Percentiles rank a stretch among this genome's conserved stretches.
phyloP scores from a whole-genome alignment of 2,329 filamentous ascomycete genomes.

The Pseudocercospora eumusae region DNA sequence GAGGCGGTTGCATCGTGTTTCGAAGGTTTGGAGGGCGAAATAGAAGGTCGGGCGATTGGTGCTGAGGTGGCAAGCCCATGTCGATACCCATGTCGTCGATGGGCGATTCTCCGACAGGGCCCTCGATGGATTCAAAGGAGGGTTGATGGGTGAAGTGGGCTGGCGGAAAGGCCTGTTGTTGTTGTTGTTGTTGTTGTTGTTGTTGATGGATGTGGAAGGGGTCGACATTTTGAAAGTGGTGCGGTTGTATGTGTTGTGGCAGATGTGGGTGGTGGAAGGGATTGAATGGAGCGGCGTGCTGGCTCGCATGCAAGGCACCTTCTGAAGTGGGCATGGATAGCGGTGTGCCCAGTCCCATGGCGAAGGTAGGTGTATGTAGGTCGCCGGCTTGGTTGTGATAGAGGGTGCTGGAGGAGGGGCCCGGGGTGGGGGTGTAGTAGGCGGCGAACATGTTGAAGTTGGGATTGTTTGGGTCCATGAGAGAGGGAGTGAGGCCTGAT shows the following conservation, averaged over 20 bases:
- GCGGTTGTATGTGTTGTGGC: constrained; percentile 59
- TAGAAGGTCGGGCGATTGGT: constrained; percentile 61
- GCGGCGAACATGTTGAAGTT: constrained; percentile 77
- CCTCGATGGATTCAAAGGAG: constrained; percentile 74
- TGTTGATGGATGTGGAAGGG: constrained; percentile 63
- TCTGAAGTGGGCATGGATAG: constrained; percentile 76
- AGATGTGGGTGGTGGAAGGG: constrained; percentile 66
- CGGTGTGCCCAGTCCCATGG: constrained; percentile 68
- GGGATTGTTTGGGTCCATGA: constrained; percentile 73
- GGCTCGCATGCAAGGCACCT: constrained; percentile 61
- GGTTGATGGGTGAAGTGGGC: constrained; percentile 80
- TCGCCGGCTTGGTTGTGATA: constrained; percentile 79
- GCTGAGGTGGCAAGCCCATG: constrained; percentile 59
- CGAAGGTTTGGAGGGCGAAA: constrained; percentile 55
- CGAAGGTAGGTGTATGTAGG: constrained; percentile 76
- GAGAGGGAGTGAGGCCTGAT: constrained; percentile 72
- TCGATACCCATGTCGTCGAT: constrained; percentile 60
- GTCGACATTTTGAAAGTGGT: constrained; percentile 64
- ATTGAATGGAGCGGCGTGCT: constrained; percentile 59
- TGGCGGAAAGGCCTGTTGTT: constrained; percentile 65
- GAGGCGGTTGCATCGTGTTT: constrained; percentile 50
- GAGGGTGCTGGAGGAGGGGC: constrained; percentile 73
- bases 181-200: constrained; percentile 53
- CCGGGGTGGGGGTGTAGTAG: constrained; percentile 86
- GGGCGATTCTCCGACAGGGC: constrained; percentile 63